Conservation (phyloP, 371 early-diverging fungal species). For the Mortierella sp. region DNA sequence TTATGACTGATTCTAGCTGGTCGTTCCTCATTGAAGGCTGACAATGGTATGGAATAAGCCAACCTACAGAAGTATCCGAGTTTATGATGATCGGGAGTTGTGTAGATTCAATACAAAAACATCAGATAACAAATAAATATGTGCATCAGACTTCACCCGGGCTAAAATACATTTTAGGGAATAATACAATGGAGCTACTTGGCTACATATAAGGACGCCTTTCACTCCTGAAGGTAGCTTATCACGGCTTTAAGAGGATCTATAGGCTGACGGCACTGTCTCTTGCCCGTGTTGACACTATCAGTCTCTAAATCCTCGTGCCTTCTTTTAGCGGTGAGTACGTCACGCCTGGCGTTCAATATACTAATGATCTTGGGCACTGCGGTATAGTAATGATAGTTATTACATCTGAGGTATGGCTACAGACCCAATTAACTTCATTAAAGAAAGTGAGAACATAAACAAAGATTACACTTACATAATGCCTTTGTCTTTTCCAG, state of each 20-base stretch:
- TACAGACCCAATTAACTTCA: too few species aligned
- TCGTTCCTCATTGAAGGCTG: slow-evolving; percentile 51
- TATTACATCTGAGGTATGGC: neutral
- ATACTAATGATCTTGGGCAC: slow-evolving; percentile 28
- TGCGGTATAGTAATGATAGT: neutral
- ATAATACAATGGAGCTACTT: slow-evolving; percentile 8
- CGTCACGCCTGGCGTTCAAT: slow-evolving; percentile 17
- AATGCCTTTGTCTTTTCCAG: slow-evolving; percentile 37
- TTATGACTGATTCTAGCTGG: slow-evolving; percentile 25
- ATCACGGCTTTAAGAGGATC: slow-evolving; percentile 18
- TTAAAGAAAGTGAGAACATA: neutral
- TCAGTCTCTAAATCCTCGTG: neutral
- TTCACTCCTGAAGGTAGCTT: slow-evolving; percentile 17
- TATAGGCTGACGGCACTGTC: slow-evolving; percentile 7
- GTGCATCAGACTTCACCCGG: neutral
- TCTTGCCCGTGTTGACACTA: slow-evolving; percentile 3
- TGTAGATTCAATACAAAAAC: slow-evolving; percentile 7
- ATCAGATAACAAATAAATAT: slow-evolving; percentile 1
- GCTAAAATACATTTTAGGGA: neutral
- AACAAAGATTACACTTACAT: slow-evolving; percentile 22
- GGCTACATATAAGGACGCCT: neutral
- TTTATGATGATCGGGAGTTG: slow-evolving; percentile 2
- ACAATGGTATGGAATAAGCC: slow-evolving; percentile 48
- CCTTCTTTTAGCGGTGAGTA: slow-evolving; percentile 25
- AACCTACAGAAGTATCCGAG: neutral